Evolutionary conservation across 495 filamentous ascomycete species (phyloP).

Genomic region (Penicillium silybi): DNA sequence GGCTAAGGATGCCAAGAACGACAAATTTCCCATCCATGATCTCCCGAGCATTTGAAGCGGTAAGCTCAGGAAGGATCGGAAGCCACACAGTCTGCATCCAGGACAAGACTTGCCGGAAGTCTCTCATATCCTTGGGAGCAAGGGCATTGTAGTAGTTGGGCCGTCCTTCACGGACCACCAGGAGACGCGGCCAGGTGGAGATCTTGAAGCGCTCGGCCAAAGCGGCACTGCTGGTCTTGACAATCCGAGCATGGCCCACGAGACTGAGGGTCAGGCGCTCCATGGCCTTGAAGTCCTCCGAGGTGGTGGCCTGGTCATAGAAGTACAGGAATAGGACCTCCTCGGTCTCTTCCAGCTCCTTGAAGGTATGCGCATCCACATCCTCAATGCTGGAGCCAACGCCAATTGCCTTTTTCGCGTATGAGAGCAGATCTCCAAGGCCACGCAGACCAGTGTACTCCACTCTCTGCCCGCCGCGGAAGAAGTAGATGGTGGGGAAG

Average conservation of each 20-base stretch:
- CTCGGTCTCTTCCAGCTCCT: conserved; percentile 84
- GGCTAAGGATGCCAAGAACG: conserved; percentile 82
- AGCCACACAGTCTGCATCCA: conserved; percentile 98
- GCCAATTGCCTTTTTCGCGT: conserved; percentile 80
- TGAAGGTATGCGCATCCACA: conserved; percentile 70
- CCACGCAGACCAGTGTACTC: conserved; percentile 93
- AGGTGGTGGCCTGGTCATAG: conserved; percentile 90
- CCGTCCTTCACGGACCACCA: conserved; percentile 84
- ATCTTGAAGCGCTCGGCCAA: conserved; percentile 85
- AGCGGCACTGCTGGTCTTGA: conserved; percentile 74
- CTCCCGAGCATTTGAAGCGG: conserved; percentile 82
- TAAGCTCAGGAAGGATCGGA: conserved; percentile 95
- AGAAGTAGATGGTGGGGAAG: conserved; percentile 90
- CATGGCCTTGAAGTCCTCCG: conserved; percentile 84
- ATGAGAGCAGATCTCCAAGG: conserved; percentile 82
- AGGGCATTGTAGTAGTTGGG: conserved; percentile 84
- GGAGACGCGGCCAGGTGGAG: conserved; percentile 85
- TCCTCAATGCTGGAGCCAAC: conserved; percentile 72
- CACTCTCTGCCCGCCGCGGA: conserved; percentile 84
- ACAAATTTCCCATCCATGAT: conserved; percentile 93
- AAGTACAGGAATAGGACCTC: conserved; percentile 97
- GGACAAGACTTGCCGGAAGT: conserved; percentile 69
- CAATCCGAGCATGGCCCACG: conserved; percentile 85
- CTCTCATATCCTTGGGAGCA: conserved; percentile 84
- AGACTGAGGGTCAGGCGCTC: conserved; percentile 81